phyloP scores from a whole-genome alignment of 768 basidiomycete species.

The Aureoboletus auriporus region DNA sequence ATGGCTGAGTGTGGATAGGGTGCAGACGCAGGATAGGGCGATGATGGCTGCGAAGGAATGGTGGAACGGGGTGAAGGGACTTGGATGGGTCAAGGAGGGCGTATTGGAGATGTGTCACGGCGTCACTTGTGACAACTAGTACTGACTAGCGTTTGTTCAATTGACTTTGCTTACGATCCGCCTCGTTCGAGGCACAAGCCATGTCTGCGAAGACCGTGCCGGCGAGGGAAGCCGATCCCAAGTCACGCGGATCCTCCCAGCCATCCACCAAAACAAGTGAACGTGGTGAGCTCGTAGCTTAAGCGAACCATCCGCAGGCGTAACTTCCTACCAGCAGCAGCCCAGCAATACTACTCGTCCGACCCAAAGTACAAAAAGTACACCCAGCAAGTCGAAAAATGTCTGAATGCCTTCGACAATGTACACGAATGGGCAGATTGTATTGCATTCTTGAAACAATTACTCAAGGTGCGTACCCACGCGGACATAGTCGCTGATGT shows the following conservation, averaged over 20 bases:
- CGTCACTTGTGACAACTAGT: conserved; percentile 15
- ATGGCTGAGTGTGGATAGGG: conserved; percentile 46
- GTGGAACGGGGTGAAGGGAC: conserved; percentile 67
- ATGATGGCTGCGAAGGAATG: conserved; percentile 59
- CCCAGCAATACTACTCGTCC: conserved; percentile 55
- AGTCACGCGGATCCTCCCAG: conserved; percentile 8
- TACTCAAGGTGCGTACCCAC: conserved; percentile 66
- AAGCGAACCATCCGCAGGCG: background rate
- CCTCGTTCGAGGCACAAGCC: conserved; percentile 10
- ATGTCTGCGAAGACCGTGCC: conserved; percentile 18
- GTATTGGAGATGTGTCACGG: conserved; percentile 12
- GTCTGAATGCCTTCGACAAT: conserved; percentile 87
- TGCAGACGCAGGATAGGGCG: conserved; percentile 61
- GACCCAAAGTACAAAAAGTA: conserved; percentile 97
- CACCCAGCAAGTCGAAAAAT: conserved; percentile 86
- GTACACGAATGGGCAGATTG: conserved; percentile 99
- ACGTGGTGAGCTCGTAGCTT: conserved; percentile 27
- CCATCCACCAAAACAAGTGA: conserved; percentile 20
- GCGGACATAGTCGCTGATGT: background rate
- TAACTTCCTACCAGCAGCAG: conserved; percentile 35
- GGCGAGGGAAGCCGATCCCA: conserved; percentile 18
- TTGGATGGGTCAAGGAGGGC: conserved; percentile 23
- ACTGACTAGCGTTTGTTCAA: background rate
- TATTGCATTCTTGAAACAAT: conserved; percentile 91
- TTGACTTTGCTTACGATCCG: conserved; percentile 4